Evolutionary conservation across 2,329 filamentous ascomycete genomes (phyloP).

Genomic region (Colletotrichum tamarilloi): DNA sequence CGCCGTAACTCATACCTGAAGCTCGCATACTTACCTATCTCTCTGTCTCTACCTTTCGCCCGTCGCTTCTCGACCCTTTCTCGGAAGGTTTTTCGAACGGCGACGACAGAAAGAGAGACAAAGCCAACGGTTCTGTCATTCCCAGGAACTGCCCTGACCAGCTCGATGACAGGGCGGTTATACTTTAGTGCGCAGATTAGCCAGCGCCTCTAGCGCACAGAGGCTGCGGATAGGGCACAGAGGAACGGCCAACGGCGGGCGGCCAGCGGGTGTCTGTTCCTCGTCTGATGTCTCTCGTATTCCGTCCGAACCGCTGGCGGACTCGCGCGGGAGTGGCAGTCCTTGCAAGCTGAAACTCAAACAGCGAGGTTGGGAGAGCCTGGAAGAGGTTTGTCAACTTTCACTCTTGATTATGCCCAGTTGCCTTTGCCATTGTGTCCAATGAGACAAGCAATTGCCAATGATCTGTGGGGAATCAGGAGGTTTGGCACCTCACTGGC

Average conservation of each 20-base stretch:
- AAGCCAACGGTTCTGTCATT: background rate
- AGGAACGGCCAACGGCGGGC: conserved; percentile 1
- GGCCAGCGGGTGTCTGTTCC: background rate
- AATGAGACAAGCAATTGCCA: background rate
- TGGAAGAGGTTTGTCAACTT: background rate
- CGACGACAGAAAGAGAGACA: background rate
- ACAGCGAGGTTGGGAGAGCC: conserved; percentile 6
- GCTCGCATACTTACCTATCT: background rate
- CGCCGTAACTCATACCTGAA: background rate
- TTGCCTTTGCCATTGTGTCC: background rate
- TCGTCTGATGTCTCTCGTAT: conserved; percentile 34
- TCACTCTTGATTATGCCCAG: too few relatives aligned
- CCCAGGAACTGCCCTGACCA: background rate
- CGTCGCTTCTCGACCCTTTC: background rate
- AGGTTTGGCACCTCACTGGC: background rate
- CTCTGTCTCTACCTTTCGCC: too few relatives aligned
- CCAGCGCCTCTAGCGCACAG: conserved; percentile 3
- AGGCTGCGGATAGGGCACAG: conserved; percentile 14
- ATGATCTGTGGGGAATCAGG: background rate
- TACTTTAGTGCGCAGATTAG: background rate
- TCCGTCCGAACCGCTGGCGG: conserved; percentile 27
- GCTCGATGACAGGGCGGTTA: conserved; percentile 1
- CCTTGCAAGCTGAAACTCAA: conserved; percentile 32
- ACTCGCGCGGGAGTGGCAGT: background rate
- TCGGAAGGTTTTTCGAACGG: background rate